A percentile compares a stretch with the other conserved stretches of the same genome.
These are phyloP conservation scores for Aspergillus nanangensis DNA, from an alignment of 495 filamentous ascomycete genomes.

Conservation along the genomic window DNA sequence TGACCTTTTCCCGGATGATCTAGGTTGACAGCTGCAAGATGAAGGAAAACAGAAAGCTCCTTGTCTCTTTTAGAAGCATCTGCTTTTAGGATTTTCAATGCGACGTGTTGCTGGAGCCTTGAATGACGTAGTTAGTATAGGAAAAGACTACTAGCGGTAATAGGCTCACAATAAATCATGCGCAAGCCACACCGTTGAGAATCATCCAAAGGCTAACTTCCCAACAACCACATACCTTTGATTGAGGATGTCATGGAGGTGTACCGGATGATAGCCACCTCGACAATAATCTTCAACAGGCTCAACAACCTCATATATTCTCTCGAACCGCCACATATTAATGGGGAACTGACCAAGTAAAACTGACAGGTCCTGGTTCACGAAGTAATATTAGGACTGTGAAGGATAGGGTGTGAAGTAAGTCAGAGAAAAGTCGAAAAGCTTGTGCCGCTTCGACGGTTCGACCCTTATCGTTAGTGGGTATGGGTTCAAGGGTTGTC, in stretches of 20 bases:
- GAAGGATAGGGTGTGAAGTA: too few species aligned
- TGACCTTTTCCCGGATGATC: constrained; percentile 24
- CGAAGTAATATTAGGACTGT: too few species aligned
- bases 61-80: constrained; percentile 8
- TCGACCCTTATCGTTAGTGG: too few species aligned
- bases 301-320: constrained; percentile 19
- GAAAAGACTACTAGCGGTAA: neutral
- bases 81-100: constrained; percentile 34
- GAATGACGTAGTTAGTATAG: neutral
- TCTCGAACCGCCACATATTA: constrained; percentile 17
- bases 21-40: neutral
- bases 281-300: constrained; percentile 16
- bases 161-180: constrained; percentile 27
- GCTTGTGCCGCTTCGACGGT: too few species aligned
- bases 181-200: constrained; percentile 50
- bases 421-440: too few species aligned
- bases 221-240: constrained; percentile 46
- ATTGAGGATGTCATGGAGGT: constrained; percentile 21
- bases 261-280: constrained; percentile 22
- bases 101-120: constrained; percentile 9
- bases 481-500: too few species aligned
- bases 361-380: too few species aligned
- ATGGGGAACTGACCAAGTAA: too few species aligned
- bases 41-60: constrained; percentile 8
- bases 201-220: constrained; percentile 49